Conservation (phyloP, 2,329 filamentous ascomycete genomes). For the Trichoderma brevicompactum region DNA sequence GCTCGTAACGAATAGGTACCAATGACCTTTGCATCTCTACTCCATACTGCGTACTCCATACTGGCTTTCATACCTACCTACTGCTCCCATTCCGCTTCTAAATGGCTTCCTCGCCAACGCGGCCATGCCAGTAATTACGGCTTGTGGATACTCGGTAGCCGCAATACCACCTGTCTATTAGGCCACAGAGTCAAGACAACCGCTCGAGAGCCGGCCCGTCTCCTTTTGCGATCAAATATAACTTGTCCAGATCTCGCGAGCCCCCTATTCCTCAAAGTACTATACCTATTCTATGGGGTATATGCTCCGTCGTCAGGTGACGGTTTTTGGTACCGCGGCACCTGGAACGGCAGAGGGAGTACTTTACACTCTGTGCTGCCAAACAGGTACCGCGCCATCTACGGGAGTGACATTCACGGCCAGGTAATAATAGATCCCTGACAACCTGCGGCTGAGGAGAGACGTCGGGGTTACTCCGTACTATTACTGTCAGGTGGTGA, state of each 20-base stretch:
- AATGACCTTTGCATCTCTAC: too few species aligned
- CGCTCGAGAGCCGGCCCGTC: constrained; percentile 3
- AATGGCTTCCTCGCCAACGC: background rate
- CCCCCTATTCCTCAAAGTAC: background rate
- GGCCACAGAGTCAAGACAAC: background rate
- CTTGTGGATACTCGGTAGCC: background rate
- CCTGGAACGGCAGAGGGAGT: background rate
- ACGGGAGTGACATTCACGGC: too few species aligned
- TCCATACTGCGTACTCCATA: too few species aligned
- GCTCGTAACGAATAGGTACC: too few species aligned
- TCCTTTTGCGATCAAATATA: constrained; percentile 10
- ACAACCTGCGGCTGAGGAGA: constrained; percentile 9
- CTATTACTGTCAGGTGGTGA: background rate
- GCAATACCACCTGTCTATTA: background rate
- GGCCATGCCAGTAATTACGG: constrained; percentile 19
- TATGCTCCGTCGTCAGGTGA: background rate
- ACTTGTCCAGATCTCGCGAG: constrained; percentile 5
- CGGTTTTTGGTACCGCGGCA: background rate
- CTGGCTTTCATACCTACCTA: too few species aligned
- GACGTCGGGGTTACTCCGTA: background rate
- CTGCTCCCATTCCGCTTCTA: too few species aligned
- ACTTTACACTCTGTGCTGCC: background rate
- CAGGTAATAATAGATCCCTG: background rate
- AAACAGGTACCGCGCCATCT: too few species aligned
- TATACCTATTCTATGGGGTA: too few species aligned